phyloP scores from a whole-genome alignment of 805 yeast genomes.

The Candida pseudoglaebosa region DNA sequence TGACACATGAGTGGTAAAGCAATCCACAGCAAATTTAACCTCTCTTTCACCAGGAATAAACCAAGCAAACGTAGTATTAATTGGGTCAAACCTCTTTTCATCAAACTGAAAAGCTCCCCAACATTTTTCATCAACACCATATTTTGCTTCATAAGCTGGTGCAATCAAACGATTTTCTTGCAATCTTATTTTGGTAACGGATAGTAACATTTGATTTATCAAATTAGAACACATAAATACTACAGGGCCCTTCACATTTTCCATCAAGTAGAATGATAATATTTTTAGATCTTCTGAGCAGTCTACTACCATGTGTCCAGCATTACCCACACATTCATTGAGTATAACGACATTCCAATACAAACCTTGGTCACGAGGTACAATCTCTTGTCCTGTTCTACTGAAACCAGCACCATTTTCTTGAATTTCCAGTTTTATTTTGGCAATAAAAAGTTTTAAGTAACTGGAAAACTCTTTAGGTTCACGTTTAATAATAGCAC shows the following conservation, averaged over 20 bases:
- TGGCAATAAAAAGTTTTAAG: slow-evolving; percentile 42
- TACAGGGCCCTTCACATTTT: slow-evolving; percentile 58
- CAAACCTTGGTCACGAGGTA: slow-evolving; percentile 74
- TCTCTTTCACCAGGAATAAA: slow-evolving; percentile 59
- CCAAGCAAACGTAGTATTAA: slow-evolving; percentile 66
- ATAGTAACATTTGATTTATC: slow-evolving; percentile 61
- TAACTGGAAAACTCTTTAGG: slow-evolving; percentile 45
- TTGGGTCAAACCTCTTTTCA: slow-evolving; percentile 42
- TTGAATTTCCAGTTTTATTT: slow-evolving; percentile 60
- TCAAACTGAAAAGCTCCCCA: slow-evolving; percentile 78
- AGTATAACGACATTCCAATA: slow-evolving; percentile 68
- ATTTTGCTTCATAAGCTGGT: slow-evolving; percentile 35
- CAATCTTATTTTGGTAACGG: slow-evolving; percentile 59
- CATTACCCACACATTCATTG: slow-evolving; percentile 66
- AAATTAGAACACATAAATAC: slow-evolving; percentile 58
- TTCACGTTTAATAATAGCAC: slow-evolving; percentile 64
- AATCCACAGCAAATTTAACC: slow-evolving; percentile 54
- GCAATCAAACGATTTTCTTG: slow-evolving; percentile 52
- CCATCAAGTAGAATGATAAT: slow-evolving; percentile 43
- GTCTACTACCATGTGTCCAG: slow-evolving; percentile 48
- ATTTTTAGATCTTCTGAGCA: slow-evolving; percentile 44
- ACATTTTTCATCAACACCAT: slow-evolving; percentile 45
- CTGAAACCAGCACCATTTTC: slow-evolving; percentile 80
- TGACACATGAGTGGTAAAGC: slow-evolving; percentile 48
- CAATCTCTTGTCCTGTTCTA: slow-evolving; percentile 60